phyloP scores from a whole-genome alignment of 2,329 filamentous ascomycete genomes.

The Diaporthe amygdali region DNA sequence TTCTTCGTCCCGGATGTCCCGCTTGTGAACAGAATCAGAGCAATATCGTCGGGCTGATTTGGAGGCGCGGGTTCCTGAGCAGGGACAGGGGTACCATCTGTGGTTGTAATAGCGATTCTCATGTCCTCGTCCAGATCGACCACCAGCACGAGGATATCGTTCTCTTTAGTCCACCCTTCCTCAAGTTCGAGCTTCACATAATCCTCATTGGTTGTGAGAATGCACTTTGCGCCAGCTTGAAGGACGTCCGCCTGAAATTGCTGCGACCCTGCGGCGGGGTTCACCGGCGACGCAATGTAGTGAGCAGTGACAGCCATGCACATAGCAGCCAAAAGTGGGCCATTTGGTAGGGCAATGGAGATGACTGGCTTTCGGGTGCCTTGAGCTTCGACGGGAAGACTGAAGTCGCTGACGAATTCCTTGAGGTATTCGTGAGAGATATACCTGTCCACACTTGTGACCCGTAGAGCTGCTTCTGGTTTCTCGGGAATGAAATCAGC shows the following conservation, averaged over 20 bases:
- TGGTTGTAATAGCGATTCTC: constrained; percentile 12
- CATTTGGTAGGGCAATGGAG: constrained; percentile 27
- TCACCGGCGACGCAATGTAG: constrained; percentile 28
- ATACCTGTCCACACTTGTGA: constrained; percentile 1
- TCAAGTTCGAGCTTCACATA: constrained; percentile 14
- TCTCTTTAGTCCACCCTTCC: not conserved
- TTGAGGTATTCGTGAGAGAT: constrained; percentile 18
- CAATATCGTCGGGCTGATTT: constrained; percentile 68
- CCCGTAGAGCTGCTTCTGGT: constrained; percentile 5
- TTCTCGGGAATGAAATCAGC: constrained; percentile 21
- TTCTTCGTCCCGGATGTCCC: constrained; percentile 65
- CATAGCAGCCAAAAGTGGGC: constrained; percentile 28
- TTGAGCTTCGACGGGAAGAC: not conserved
- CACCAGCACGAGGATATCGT: constrained; percentile 16
- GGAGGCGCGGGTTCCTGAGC: not conserved
- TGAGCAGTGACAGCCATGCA: constrained; percentile 28
- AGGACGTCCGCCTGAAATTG: constrained; percentile 28
- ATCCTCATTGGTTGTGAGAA: constrained; percentile 20
- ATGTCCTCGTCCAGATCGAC: constrained; percentile 15
- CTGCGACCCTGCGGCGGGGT: constrained; percentile 23
- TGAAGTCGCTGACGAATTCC: constrained; percentile 10
- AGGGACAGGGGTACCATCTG: not conserved
- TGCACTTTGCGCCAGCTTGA: constrained; percentile 21
- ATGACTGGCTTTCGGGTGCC: constrained; percentile 20
- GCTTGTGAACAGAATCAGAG: constrained; percentile 60